Evolutionary conservation across 2,329 filamentous ascomycete genomes (phyloP), one percentile per base, ranked within the genome.

Genomic region (Lecanoromycetidae sp.): DNA sequence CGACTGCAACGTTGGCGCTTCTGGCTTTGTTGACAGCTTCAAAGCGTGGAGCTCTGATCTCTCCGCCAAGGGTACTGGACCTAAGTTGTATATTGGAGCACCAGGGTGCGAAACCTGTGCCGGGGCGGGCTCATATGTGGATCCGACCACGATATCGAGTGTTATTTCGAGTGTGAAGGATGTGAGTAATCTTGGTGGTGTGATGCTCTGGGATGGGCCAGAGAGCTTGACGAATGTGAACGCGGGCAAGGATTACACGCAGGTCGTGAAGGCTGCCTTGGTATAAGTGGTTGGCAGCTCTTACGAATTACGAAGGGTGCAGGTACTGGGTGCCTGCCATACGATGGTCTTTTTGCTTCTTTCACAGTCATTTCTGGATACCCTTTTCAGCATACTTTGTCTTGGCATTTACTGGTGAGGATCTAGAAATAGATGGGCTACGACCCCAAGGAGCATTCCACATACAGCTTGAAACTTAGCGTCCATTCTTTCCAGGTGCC

Each of bases 151-250:
- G 5, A 56, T 68, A 52, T 51, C 50, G 23, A 32, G 44, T 5
- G 52, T 63, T n/a, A 55, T 61, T n/a, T 52, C 55, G 23, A 54
- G 56, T n/a, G 59, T 57, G n/a, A 58, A 55, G 52, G 51, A 50
- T 9, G 34, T 58, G 20, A 12, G 17, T 1, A 65, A 62, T 48
- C 60, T 68, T 52, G 65, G 64, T 1, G 64, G 65, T 1, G 56
- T 66, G 4, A 67, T 66, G 63, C 58, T 66, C 50, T 67, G 65
- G 64, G 65, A 64, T 56, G 58, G 57, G 8, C 47, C 50, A 7
- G 51, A 57, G 37, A 61, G 52, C 3, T 27, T 50, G 38, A 32
- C 37, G 29, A 65, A 65, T 53, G 37, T 30, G 29, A 30, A 13
- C 1, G 37, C 25, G n/a, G 40, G 46, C 10, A 22, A 20, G 22